Conservation (phyloP, 2,329 filamentous ascomycete species). For the Diaporthe destruens region DNA sequence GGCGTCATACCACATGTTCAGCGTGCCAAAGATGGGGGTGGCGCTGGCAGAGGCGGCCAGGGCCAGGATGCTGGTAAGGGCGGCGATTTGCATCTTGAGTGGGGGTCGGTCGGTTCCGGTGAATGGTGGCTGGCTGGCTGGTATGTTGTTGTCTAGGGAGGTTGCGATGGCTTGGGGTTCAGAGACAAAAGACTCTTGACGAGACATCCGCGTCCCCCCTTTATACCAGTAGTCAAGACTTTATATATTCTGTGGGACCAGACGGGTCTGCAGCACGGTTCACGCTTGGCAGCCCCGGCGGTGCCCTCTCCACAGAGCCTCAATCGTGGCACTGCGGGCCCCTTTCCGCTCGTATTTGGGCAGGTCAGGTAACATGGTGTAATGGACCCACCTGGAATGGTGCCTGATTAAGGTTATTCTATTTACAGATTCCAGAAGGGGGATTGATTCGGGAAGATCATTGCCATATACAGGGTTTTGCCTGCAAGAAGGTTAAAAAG, state of each 20-base stretch:
- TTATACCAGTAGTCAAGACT: not conserved
- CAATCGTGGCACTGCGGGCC: not conserved
- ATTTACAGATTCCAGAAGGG: not conserved
- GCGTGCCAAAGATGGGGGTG: constrained; percentile 26
- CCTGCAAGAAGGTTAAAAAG: too few relatives aligned
- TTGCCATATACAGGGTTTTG: too few relatives aligned
- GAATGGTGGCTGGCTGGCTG: not conserved
- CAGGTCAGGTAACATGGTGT: not conserved
- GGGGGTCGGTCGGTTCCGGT: not conserved
- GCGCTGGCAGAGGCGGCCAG: constrained; percentile 13
- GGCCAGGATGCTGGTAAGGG: constrained; percentile 24
- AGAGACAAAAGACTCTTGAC: not conserved
- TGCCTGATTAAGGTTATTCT: constrained; percentile 25
- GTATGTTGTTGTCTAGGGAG: not conserved
- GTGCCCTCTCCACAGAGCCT: constrained; percentile 21
- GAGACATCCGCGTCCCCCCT: not conserved
- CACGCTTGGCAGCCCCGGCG: constrained; percentile 7
- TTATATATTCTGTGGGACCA: constrained; percentile 24
- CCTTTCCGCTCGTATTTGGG: not conserved
- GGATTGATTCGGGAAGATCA: not conserved
- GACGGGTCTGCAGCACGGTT: constrained; percentile 8
- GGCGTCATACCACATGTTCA: constrained; percentile 19
- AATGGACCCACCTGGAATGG: constrained; percentile 1
- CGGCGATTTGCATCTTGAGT: not conserved
- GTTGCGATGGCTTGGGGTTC: not conserved